These are phyloP conservation scores for Waltergamsia citrina DNA, from an alignment of 2,329 filamentous ascomycete genomes.

Conservation along the genomic window DNA sequence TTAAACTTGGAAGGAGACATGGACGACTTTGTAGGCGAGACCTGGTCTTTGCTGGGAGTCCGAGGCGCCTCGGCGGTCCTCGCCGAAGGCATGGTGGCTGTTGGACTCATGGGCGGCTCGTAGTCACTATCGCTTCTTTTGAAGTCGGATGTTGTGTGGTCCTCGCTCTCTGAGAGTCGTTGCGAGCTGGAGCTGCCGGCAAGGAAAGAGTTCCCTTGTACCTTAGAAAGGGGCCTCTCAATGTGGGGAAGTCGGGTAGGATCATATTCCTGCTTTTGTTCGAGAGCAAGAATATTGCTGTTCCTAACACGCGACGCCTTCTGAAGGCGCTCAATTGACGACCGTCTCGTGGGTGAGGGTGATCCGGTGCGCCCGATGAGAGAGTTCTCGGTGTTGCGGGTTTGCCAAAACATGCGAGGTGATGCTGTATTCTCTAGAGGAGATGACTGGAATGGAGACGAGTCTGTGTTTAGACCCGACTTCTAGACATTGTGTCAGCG, in stretches of 20 bases:
- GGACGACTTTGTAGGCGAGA: slow-evolving; percentile 83
- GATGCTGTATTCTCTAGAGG: slow-evolving; percentile 61
- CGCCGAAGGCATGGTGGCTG: slow-evolving; percentile 5
- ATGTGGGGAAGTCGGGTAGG: slow-evolving; percentile 67
- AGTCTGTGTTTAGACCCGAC: slow-evolving; percentile 60
- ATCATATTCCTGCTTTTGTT: slow-evolving; percentile 89
- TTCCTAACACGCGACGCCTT: slow-evolving; percentile 94
- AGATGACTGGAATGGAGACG: slow-evolving; percentile 79
- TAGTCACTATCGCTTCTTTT: slow-evolving; percentile 43
- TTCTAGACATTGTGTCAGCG: slow-evolving; percentile 37
- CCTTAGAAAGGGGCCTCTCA: slow-evolving; percentile 71
- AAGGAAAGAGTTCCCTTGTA: slow-evolving; percentile 63
- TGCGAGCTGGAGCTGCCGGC: slow-evolving; percentile 45
- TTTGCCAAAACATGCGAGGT: slow-evolving; percentile 87
- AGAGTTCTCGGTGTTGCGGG: slow-evolving; percentile 70
- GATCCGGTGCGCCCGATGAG: slow-evolving; percentile 49
- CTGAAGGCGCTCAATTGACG: slow-evolving; percentile 92
- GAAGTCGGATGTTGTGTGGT: slow-evolving; percentile 31
- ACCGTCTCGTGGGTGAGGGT: slow-evolving; percentile 67
- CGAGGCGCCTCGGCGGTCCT: slow-evolving; percentile 18
- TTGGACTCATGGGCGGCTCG: slow-evolving; percentile 22
- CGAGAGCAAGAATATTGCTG: slow-evolving; percentile 91
- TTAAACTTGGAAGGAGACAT: slow-evolving; percentile 61
- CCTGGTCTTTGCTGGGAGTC: slow-evolving; percentile 59
- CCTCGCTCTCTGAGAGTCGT: slow-evolving; percentile 33